phyloP scores from a whole-genome alignment of 352 stramenopile genomes.

The Pythium aphanidermatum region DNA sequence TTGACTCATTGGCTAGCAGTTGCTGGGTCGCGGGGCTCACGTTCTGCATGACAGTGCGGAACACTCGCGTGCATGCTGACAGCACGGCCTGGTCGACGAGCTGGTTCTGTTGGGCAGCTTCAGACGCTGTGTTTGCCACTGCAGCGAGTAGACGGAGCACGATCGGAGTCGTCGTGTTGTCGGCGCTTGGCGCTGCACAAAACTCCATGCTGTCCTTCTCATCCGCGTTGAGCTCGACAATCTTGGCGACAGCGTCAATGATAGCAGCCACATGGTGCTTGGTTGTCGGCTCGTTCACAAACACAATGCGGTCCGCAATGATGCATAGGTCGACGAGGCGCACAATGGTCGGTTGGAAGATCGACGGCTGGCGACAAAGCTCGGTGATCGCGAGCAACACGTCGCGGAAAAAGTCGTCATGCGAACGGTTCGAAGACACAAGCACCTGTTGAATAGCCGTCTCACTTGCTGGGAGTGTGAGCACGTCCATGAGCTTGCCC shows the following conservation, averaged over 20 bases:
- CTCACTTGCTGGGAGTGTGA: slow-evolving; percentile 25
- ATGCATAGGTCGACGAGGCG: slow-evolving; percentile 57
- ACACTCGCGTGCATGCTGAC: slow-evolving; percentile 47
- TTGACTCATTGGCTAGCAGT: slow-evolving; percentile 45
- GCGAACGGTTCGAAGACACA: slow-evolving; percentile 38
- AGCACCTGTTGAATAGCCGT: slow-evolving; percentile 32
- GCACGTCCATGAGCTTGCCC: slow-evolving; percentile 60
- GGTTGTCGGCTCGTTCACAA: slow-evolving; percentile 9
- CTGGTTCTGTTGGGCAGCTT: slow-evolving; percentile 21
- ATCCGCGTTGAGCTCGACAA: slow-evolving; percentile 68
- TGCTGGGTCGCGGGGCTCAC: slow-evolving; percentile 58
- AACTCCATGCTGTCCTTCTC: slow-evolving; percentile 80
- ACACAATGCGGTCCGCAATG: slow-evolving; percentile 23
- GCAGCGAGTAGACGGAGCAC: slow-evolving; percentile 61
- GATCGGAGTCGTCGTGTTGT: slow-evolving; percentile 30
- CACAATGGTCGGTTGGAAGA: slow-evolving; percentile 78
- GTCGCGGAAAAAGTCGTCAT: slow-evolving; percentile 66
- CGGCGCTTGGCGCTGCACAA: slow-evolving; percentile 30
- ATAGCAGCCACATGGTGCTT: slow-evolving; percentile 37
- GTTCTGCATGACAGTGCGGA: slow-evolving; percentile 75
- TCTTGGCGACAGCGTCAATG: slow-evolving; percentile 70
- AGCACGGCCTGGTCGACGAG: slow-evolving; percentile 41
- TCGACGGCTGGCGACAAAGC: slow-evolving; percentile 61
- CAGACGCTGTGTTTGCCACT: slow-evolving; percentile 48
- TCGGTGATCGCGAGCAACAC: slow-evolving; percentile 64